These are phyloP conservation scores for Aureobasidium sp. DNA, from an alignment of 2,329 filamentous ascomycete genomes.

Conservation along the genomic window DNA sequence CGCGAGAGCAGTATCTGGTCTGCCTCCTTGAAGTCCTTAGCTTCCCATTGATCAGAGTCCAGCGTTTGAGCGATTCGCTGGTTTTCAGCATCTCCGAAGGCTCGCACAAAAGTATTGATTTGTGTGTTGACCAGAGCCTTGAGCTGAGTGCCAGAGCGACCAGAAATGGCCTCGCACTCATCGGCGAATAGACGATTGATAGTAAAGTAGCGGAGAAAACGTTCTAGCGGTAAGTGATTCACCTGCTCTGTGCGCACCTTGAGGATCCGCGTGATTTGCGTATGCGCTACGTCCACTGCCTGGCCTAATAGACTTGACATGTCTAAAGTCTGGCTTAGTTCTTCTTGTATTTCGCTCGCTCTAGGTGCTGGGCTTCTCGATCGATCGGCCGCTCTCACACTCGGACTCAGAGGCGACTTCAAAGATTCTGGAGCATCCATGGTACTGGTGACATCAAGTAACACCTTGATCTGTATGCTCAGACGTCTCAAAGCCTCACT, in stretches of 20 bases:
- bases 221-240: constrained; percentile 56
- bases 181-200: constrained; percentile 78
- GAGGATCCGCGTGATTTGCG: constrained; percentile 65
- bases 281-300: constrained; percentile 71
- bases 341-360: constrained; percentile 50
- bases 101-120: constrained; percentile 71
- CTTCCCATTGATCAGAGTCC: constrained; percentile 74
- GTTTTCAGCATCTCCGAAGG: constrained; percentile 63
- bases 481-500: constrained; percentile 80
- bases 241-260: constrained; percentile 71
- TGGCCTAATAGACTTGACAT: constrained; percentile 71
- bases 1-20: constrained; percentile 54
- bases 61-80: constrained; percentile 68
- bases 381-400: constrained; percentile 21
- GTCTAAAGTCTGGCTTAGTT: constrained; percentile 69
- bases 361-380: constrained; percentile 15
- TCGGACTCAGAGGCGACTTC: constrained; percentile 39
- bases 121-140: constrained; percentile 76
- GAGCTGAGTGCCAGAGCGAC: constrained; percentile 64
- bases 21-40: constrained; percentile 63
- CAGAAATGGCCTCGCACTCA: constrained; percentile 78
- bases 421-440: constrained; percentile 41
- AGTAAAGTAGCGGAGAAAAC: constrained; percentile 75
- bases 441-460: constrained; percentile 87
- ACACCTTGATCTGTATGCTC: constrained; percentile 83